These are phyloP conservation scores for Xerocomus spinulosus DNA, from an alignment of 768 basidiomycete species.

Conservation along the genomic window DNA sequence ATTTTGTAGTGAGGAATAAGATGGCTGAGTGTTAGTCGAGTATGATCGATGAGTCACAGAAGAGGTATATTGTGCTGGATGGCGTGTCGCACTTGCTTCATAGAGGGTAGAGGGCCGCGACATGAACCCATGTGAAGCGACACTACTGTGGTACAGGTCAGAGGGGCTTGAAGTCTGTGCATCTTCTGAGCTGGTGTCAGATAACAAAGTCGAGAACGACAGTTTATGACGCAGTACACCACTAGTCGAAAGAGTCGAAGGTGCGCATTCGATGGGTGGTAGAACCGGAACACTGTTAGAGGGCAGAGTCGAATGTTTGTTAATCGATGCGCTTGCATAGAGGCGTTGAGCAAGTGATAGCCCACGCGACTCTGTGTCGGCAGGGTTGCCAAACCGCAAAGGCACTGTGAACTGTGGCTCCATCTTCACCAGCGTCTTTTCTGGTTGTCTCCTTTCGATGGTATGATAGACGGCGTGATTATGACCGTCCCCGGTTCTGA, in stretches of 20 bases:
- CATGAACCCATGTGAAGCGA: slow-evolving; percentile 5
- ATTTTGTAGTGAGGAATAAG: neutral
- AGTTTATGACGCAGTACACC: slow-evolving; percentile 1
- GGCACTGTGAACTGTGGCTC: slow-evolving; percentile 1
- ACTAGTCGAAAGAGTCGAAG: neutral
- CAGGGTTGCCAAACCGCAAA: neutral
- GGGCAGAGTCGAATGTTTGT: slow-evolving; percentile 8
- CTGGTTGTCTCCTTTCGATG: slow-evolving; percentile 17
- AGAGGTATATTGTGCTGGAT: neutral
- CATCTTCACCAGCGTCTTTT: neutral
- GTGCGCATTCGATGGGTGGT: slow-evolving; percentile 1
- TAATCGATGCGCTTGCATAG: slow-evolving; percentile 38
- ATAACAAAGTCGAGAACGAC: slow-evolving; percentile 5
- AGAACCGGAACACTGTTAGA: slow-evolving; percentile 3
- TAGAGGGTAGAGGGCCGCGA: neutral
- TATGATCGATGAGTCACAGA: neutral
- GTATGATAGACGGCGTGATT: slow-evolving; percentile 11
- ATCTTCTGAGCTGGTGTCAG: neutral
- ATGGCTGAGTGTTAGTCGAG: neutral
- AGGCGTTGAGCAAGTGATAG: slow-evolving; percentile 39
- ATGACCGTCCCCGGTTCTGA: slow-evolving; percentile 5
- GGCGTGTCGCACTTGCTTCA: neutral
- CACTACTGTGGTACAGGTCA: slow-evolving; percentile 18
- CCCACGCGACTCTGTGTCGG: slow-evolving; percentile 6
- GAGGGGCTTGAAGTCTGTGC: slow-evolving; percentile 4